Evolutionary conservation across 1,284 basidiomycete species (phyloP).

Genomic region (Ceratobasidium sp.): DNA sequence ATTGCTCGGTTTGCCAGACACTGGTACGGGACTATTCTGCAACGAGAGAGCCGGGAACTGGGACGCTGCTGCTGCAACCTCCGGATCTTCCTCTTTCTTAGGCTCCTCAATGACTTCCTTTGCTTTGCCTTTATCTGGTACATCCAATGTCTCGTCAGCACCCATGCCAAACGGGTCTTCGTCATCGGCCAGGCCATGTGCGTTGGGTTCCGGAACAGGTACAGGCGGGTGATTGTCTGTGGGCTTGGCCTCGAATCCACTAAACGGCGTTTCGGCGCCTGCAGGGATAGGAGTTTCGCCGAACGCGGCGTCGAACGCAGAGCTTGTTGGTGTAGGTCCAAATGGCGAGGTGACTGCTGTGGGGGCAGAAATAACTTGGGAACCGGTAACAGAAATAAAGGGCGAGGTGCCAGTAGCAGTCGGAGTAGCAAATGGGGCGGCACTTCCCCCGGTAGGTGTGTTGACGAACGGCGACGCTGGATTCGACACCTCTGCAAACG

Average conservation of each 20-base stretch:
- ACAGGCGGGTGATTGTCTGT: neutral
- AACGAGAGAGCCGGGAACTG: conserved; percentile 37
- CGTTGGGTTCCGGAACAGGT: conserved; percentile 36
- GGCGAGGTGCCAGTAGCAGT: neutral
- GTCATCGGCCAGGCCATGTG: conserved; percentile 40
- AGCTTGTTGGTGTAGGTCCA: neutral
- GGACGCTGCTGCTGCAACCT: conserved; percentile 29
- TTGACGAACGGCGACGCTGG: conserved; percentile 47
- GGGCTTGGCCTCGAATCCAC: neutral
- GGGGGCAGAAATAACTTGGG: neutral
- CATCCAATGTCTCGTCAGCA: conserved; percentile 41
- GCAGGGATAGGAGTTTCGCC: neutral
- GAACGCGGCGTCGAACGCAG: neutral
- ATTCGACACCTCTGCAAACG: conserved; percentile 56
- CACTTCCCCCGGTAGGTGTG: conserved; percentile 44
- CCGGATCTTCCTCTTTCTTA: conserved; percentile 10
- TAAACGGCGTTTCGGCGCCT: neutral
- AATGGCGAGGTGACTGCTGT: neutral
- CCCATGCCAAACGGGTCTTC: conserved; percentile 67
- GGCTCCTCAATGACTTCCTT: conserved; percentile 43
- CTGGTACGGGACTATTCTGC: conserved; percentile 7
- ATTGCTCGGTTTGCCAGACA: neutral
- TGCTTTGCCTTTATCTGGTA: conserved; percentile 27
- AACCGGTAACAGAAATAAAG: no score
- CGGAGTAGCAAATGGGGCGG: neutral